Evolutionary conservation across 768 basidiomycete genomes (phyloP), one percentile per base, ranked within the genome.

Genomic region (Pulveroboletus frians): DNA sequence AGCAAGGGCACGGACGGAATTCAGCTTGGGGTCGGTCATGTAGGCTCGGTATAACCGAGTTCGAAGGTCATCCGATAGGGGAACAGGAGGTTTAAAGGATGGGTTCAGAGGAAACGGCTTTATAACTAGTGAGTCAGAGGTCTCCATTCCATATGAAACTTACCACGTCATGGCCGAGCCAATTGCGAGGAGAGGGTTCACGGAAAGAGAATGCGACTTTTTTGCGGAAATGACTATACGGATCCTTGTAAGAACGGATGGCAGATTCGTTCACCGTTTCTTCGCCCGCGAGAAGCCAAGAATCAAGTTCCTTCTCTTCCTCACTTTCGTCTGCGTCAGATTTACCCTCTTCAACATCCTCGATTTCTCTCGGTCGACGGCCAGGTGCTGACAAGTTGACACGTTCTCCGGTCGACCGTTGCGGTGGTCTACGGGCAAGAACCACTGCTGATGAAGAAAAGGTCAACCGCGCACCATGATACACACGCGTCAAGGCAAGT

Each of bases 31-130:
- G 55, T 87, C 69, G n/a, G 46, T 35, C 71, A 85, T 77, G 65
- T 78, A 88, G 20, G 75, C 69, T 5, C 68, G 53, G 65, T 84
- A 93, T 34, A 94, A 78, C 17, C 63, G 63, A 1, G 74, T 70
- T 37, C 83, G 77, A 35, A 79, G 64, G 7, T 57, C 62, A 55
- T 92, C 79, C 2, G 89, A 85, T 40, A 90, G 69, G 5, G 92
- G 91, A 6, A 80, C 67, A 10, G 86, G 87, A 5, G 92, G 92
- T 56, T 77, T 79, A 69, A 93, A 95, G 1, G 85, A 81, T 5
- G 81, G 81, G 61, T 95, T 94, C 68, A 88, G 72, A 11, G 89
- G 88, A 64, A 93, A 93, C 0, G 90, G 91, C 90, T 93, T 49
- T 15, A 46, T 1, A 10, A 32, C 4, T 14, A 10, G 42, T 57